Base-by-base conservation (phyloP, 2,329 filamentous ascomycete species). In the Cladosporium sp. region DNA sequence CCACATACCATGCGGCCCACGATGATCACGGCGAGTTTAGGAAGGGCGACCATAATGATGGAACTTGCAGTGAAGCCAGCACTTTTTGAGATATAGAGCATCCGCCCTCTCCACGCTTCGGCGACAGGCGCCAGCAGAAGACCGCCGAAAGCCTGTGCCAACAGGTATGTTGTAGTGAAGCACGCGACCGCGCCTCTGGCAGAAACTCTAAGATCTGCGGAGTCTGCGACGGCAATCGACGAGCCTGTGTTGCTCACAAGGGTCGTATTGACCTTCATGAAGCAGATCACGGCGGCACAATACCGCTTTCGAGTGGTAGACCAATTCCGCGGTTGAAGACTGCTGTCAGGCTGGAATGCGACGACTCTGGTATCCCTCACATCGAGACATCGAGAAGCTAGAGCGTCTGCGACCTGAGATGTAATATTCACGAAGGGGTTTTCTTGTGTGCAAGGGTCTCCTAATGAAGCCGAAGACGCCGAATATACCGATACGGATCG, bases 1-100 rank as follows among this genome's bases (percentile, higher is more conserved):
- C 75, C 76, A 9, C 71, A 70, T 9, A 73, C 38, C 38, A 75
- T 67, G 6, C 75, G 69, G 32, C 74, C 73, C 3, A 72, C 33
- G 19, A 71, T 62, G 1, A 72, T 68, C 0, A 63, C 70, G 2
- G 65, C 55, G 3, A 73, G 52, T 0, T 68, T 68, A 1, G 63
- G 69, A 1, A 69, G 64, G 0, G 67, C 57, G 6, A 68, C 70
- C 9, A 72, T 68, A 4, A 75, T 56, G 2, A 72, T 44, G 46
- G 61, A 67, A 19, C 62, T 66, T 6, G 65, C 22, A 18, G 61
- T 64, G 55, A 68, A 69, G 6, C 63, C 34, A n/a, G 60, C 54
- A 1, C 61, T 63, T 5, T 66, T 61, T 10, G 59, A 50, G 6
- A 70, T 64, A 49, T 71, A 71, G 2, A 70, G 59, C 8, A 58